Base-by-base conservation (phyloP, 2,329 filamentous ascomycete genomes). In the Pseudopithomyces maydicus region DNA sequence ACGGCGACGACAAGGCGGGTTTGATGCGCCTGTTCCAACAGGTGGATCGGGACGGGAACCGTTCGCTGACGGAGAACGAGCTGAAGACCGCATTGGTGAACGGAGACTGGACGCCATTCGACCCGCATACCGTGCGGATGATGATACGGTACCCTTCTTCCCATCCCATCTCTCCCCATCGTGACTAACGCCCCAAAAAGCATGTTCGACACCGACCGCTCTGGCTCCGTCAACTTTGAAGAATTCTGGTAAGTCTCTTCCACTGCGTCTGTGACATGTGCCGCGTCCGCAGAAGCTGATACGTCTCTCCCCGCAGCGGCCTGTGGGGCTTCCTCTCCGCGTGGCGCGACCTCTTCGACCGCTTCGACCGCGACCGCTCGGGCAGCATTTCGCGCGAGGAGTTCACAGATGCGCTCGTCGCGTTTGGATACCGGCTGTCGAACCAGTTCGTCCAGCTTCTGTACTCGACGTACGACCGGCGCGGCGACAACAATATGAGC, bases 151-250 rank as follows among this genome's bases (percentile, higher is more conserved):
- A 63, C 14, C 44, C 44, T 19, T 17, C 22, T 23, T 14, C 15
- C 19, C 26, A 6, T n/a, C n/a, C 10, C 33, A n/a, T 51, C 35
- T 22, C 20, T 19, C 6, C 4, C 26, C 11, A 17, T 12, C 5
- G 17, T 19, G 6, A 29, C 59, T 64, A 17, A 67, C 42, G 23
- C n/a, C 0, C 15, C 14, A 1, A 23, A 17, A 47, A 71, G 93
- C 73, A 98, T 99, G 95, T 99, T 99, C 79, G 94, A 98, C 79
- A 91, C 90, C 56, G 91, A 97, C 78, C 89, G 91, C 67, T 90
- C 86, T 60, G 92, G 93, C 50, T 90, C 90, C 14, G 96, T 99
- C 74, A 92, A 90, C 59, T 98, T 97, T 76, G 89, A 95, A 63
- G 95, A 98, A 78, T 99, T 99, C 77, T 96, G 93, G 80, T 82